A percentile compares a stretch with the other conserved stretches of the same genome.
phyloP scores from a whole-genome alignment of 306 rosid genomes.

The Vachellia pachyceras region DNA sequence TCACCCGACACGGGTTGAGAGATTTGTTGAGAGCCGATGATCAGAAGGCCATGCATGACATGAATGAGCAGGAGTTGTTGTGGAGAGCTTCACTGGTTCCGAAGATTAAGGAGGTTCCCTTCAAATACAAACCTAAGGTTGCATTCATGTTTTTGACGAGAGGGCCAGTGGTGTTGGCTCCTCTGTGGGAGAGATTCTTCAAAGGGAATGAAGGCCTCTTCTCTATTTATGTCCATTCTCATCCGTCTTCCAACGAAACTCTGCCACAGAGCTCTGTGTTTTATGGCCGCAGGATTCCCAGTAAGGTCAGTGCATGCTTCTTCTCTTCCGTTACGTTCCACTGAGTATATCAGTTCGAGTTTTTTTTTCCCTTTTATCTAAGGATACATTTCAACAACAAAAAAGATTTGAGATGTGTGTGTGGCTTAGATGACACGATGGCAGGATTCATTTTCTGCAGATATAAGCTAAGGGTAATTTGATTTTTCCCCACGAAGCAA shows the following conservation, averaged over 20 bases:
- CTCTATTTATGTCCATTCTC: slow-evolving; percentile 61
- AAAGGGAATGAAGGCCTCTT: slow-evolving; percentile 49
- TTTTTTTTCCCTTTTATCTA: not conserved
- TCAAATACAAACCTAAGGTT: slow-evolving; percentile 46
- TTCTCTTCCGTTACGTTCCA: not conserved
- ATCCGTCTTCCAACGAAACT: slow-evolving; percentile 45
- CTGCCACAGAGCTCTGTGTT: slow-evolving; percentile 46
- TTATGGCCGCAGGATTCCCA: slow-evolving; percentile 59
- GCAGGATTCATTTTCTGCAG: not conserved
- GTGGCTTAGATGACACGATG: not conserved
- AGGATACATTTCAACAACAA: not conserved
- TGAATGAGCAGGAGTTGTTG: slow-evolving; percentile 60
- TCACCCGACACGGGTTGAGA: not conserved
- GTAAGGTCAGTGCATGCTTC: slow-evolving; percentile 52
- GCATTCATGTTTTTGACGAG: slow-evolving; percentile 67
- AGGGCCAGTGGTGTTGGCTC: slow-evolving; percentile 56
- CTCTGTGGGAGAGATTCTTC: slow-evolving; percentile 65
- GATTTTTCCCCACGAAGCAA: slow-evolving; percentile 16
- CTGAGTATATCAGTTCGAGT: not conserved
- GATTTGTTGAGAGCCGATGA: not conserved
- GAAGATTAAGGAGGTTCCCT: slow-evolving; percentile 32
- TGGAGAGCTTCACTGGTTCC: slow-evolving; percentile 72
- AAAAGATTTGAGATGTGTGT: not conserved
- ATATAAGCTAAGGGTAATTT: not conserved
- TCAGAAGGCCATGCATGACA: slow-evolving; percentile 44